Conservation (phyloP, 495 filamentous ascomycete genomes). For the Neurospora terricola region DNA sequence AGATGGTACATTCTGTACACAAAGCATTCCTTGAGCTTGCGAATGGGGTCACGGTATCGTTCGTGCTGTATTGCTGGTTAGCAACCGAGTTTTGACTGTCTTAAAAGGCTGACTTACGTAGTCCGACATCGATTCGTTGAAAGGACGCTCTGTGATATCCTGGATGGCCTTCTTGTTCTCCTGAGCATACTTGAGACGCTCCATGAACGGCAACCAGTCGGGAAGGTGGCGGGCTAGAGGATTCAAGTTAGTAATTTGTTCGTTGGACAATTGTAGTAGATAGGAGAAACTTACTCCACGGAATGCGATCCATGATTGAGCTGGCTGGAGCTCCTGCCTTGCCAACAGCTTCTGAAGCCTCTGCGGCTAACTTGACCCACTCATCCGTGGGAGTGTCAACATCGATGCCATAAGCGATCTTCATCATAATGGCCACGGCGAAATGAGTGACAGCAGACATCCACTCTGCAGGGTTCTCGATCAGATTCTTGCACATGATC, state of each 20-base stretch:
- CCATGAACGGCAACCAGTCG: conserved; percentile 33
- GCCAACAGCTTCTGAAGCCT: conserved; percentile 30
- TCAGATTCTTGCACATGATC: conserved; percentile 15
- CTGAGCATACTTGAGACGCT: conserved; percentile 26
- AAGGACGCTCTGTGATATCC: conserved; percentile 21
- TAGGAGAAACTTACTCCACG: conserved; percentile 16
- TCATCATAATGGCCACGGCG: conserved; percentile 19
- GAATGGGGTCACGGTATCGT: background rate
- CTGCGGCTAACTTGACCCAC: conserved; percentile 35
- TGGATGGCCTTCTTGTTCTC: conserved; percentile 28
- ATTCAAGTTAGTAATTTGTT: background rate
- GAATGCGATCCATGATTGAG: conserved; percentile 38
- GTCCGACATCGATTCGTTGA: conserved; percentile 16
- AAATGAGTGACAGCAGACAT: conserved; percentile 16
- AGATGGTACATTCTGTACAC: background rate
- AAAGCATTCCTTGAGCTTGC: background rate
- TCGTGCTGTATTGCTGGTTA: background rate
- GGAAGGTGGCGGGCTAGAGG: conserved; percentile 26
- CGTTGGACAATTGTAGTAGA: background rate
- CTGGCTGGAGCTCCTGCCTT: conserved; percentile 36
- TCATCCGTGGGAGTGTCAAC: conserved; percentile 29
- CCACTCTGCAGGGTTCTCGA: conserved; percentile 18
- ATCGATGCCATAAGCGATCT: conserved; percentile 36
- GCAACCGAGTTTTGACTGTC: background rate
- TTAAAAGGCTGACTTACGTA: conserved; percentile 10